phyloP scores from a whole-genome alignment of 768 basidiomycete genomes.

The Mycena latifolia region DNA sequence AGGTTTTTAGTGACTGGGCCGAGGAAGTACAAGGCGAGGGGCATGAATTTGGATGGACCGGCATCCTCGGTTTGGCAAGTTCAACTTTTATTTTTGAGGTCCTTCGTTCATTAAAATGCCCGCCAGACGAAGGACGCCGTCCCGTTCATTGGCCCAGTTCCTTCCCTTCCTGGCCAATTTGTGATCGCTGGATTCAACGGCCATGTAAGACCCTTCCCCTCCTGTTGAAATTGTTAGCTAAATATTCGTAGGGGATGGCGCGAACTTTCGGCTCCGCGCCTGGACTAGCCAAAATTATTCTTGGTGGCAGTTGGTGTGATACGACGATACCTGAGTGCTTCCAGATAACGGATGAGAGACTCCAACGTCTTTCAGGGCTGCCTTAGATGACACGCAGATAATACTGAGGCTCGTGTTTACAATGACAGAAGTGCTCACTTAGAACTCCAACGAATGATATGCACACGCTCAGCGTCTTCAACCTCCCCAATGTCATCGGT shows the following conservation, averaged over 20 bases:
- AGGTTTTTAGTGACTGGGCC: conserved; percentile 2
- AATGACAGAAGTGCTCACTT: no score
- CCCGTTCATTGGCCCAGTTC: conserved; percentile 2
- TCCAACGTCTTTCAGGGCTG: neutral
- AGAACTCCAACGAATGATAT: no score
- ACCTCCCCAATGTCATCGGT: no score
- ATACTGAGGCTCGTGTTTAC: no score
- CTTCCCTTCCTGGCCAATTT: neutral
- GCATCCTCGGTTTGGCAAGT: neutral
- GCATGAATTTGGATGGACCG: conserved; percentile 1
- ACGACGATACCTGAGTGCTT: conserved; percentile 3
- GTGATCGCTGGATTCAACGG: conserved; percentile 7
- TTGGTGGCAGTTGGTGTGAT: conserved; percentile 1
- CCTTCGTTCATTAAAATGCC: neutral
- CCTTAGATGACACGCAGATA: no score
- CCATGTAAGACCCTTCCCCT: neutral
- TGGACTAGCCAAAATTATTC: neutral
- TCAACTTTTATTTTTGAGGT: neutral
- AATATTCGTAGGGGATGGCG: neutral
- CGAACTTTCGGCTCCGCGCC: conserved; percentile 2
- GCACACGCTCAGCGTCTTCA: no score
- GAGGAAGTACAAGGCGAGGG: conserved; percentile 3
- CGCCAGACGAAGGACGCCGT: neutral
- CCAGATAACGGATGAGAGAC: conserved; percentile 1
- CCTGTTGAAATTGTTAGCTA: neutral